These are phyloP conservation scores for Agaricus subrufescens DNA, from an alignment of 768 basidiomycete genomes.

Conservation along the genomic window DNA sequence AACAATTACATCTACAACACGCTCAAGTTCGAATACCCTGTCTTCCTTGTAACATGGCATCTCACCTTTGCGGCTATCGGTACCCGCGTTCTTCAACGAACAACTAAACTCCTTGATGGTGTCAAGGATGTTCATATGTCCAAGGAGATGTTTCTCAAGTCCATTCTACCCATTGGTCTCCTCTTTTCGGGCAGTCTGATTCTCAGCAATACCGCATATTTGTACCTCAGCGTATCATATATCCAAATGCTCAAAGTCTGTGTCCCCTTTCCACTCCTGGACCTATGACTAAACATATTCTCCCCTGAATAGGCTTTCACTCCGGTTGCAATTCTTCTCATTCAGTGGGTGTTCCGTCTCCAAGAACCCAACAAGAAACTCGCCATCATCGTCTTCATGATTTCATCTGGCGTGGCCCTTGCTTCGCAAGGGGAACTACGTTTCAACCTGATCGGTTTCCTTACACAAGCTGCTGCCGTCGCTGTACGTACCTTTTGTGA, in stretches of 20 bases:
- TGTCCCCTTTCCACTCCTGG: not conserved
- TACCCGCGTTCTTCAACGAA: slow-evolving; percentile 80
- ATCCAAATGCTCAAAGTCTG: slow-evolving; percentile 94
- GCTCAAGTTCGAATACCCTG: slow-evolving; percentile 82
- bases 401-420: slow-evolving; percentile 84
- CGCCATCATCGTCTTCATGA: slow-evolving; percentile 81
- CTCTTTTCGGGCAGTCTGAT: slow-evolving; percentile 91
- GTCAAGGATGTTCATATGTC: slow-evolving; percentile 76
- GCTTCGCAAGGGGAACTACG: slow-evolving; percentile 85
- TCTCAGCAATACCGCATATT: slow-evolving; percentile 88
- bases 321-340: slow-evolving; percentile 86
- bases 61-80: slow-evolving; percentile 74
- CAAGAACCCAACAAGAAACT: slow-evolving; percentile 84
- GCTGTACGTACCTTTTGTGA: slow-evolving; percentile 43
- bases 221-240: slow-evolving; percentile 87
- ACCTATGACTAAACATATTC: not conserved
- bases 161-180: slow-evolving; percentile 90
- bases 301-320: slow-evolving; percentile 66
- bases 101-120: slow-evolving; percentile 77
- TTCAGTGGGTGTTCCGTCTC: slow-evolving; percentile 87
- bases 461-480: slow-evolving; percentile 85
- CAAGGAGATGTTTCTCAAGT: slow-evolving; percentile 70
- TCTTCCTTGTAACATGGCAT: slow-evolving; percentile 91
- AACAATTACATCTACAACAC: slow-evolving; percentile 89
- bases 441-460: slow-evolving; percentile 85